Evolutionary conservation across 169 alveolate genomes (phyloP).

Genomic region (Eimeria acervulina): DNA sequence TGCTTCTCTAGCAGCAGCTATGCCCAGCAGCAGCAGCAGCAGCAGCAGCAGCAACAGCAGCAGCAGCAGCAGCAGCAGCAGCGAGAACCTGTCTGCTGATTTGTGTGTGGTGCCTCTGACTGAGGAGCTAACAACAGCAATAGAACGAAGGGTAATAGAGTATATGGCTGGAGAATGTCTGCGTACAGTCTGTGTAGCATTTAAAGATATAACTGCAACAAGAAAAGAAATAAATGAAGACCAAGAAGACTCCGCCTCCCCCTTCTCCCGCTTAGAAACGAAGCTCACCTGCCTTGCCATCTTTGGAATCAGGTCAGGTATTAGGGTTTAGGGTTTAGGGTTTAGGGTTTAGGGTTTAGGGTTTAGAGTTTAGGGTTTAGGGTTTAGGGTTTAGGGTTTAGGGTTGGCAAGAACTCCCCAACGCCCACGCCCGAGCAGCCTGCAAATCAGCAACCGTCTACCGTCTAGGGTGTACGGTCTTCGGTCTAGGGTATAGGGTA

Average conservation of each 20-base stretch:
- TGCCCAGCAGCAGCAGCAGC: neutral
- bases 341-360: slow-evolving; percentile 32
- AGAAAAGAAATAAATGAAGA: neutral
- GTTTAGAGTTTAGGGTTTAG: slow-evolving; percentile 24
- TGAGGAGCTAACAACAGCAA: slow-evolving; percentile 52
- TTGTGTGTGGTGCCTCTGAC: slow-evolving; percentile 6
- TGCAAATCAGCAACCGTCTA: no score
- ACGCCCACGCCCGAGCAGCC: no score
- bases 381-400: no score
- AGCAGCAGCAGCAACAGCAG: slow-evolving; percentile 42
- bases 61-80: slow-evolving; percentile 52
- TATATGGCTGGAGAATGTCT: slow-evolving; percentile 90
- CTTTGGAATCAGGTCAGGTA: slow-evolving; percentile 89
- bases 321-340: slow-evolving; percentile 19
- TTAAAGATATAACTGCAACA: slow-evolving; percentile 85
- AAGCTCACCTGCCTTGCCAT: slow-evolving; percentile 90
- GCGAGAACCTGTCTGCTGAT: no score
- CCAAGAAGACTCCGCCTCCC: no score
- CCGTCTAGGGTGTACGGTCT: no score
- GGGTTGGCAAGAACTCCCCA: no score
- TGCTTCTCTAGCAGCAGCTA: neutral
- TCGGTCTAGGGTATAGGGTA: no score
- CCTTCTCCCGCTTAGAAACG: neutral
- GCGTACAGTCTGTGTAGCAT: slow-evolving; percentile 91
- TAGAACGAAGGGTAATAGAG: slow-evolving; percentile 85